Evolutionary conservation across 1,284 basidiomycete genomes (phyloP), one percentile per base, ranked within the genome.

Genomic region (Inonotus hispidus): DNA sequence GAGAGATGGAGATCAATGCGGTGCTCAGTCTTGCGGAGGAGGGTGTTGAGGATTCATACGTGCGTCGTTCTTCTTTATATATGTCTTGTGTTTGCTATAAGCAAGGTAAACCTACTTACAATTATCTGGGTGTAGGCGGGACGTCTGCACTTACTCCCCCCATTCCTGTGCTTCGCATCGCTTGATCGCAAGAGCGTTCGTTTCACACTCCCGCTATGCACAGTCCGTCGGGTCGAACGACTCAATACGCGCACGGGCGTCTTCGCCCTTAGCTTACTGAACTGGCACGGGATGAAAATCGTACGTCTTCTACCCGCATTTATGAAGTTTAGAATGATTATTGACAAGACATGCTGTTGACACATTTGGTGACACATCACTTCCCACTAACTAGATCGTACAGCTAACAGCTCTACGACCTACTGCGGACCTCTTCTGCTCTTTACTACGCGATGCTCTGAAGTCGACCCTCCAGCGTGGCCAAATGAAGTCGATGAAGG

Each of bases 271-370:
- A 94, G 93, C 68, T 78, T 99, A 29, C 85, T 89, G n/a, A 86
- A 94, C 59, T 99, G 95, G 94, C 94, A 98, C 72, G 90, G 92
- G 50, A 87, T 93, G 82, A 92, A 97, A 78, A 91, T 98, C 68
- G 93, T 95, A 65, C 66, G 91, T 82, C 23, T 37, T 10, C 46
- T 7, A 37, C 14, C 45, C 25, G 49, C 7, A 53, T 13, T 21
- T 43, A 41, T 43, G 19, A 43, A 14, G 13, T 21, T 43, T n/a
- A 16, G 41, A 38, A 39, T 16, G 39, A 53, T 23, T 19, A n/a
- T 16, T 59, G 21, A 21, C 19, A 23, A 7, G 14, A 23, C 41
- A 54, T 19, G 25, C 27, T 41, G 5, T 38, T 50, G 32, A 46
- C 41, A 46, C 14, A 32, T 4, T 32, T 8, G 35, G 23, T 58